Percentiles rank a stretch among this genome's conserved stretches.
These are phyloP conservation scores for Posidonia oceanica DNA, from an alignment of 116 monocot genomes.

Conservation along the genomic window DNA sequence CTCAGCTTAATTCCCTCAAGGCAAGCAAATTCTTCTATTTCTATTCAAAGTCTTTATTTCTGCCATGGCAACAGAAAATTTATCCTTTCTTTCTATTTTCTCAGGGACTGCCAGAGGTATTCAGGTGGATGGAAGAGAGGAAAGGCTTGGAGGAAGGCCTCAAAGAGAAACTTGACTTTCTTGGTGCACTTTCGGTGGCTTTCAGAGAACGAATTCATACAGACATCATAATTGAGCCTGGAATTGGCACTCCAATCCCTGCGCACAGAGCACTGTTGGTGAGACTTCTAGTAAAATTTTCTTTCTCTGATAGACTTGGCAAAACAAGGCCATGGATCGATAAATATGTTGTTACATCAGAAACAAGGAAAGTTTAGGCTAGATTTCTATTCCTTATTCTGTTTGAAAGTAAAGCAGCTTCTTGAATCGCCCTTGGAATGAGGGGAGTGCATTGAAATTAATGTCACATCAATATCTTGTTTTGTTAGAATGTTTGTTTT, in stretches of 20 bases:
- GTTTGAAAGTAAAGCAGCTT: no score
- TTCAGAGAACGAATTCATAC: slow-evolving; percentile 61
- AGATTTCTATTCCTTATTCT: no score
- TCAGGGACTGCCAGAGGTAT: slow-evolving; percentile 50
- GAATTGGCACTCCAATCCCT: slow-evolving; percentile 50
- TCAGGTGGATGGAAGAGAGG: slow-evolving; percentile 44
- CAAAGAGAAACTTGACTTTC: slow-evolving; percentile 35
- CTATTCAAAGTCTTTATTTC: not conserved
- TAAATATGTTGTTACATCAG: no score
- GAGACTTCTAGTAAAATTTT: not conserved
- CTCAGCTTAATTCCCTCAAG: slow-evolving; percentile 24
- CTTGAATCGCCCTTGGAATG: no score
- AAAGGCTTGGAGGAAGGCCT: slow-evolving; percentile 27
- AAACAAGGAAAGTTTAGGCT: no score
- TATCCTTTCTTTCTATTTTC: not conserved
- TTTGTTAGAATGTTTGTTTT: no score
- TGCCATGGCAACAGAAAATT: not conserved
- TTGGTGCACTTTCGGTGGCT: slow-evolving; percentile 29
- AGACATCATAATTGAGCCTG: slow-evolving; percentile 45
- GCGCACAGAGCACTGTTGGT: slow-evolving; percentile 79
- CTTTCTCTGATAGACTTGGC: not conserved
- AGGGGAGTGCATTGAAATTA: no score
- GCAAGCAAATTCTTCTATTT: slow-evolving; percentile 15
- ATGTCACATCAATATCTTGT: no score
- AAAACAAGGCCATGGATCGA: no score